Evolutionary conservation across 163 green algal genomes (phyloP).

Genomic region (Coccomyxa subellipsoidea): DNA sequence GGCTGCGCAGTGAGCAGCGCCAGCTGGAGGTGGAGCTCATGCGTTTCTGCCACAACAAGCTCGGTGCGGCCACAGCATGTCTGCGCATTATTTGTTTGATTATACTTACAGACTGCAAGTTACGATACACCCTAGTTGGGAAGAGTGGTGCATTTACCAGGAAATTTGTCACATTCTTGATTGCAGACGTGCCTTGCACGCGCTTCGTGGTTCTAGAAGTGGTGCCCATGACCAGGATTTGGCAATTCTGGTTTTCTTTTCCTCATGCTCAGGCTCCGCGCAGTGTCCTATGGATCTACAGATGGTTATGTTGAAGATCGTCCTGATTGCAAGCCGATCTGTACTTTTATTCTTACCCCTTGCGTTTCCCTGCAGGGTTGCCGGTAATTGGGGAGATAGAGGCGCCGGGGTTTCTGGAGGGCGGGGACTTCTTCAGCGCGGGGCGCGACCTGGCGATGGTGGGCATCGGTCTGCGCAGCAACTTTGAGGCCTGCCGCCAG

Average conservation of each 20-base stretch:
- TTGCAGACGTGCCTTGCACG: too few species aligned
- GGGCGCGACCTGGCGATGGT: constrained; percentile 69
- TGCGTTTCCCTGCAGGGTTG: constrained; percentile 57
- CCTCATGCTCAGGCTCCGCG: too few species aligned
- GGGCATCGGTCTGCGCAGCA: constrained; percentile 89
- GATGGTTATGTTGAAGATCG: too few species aligned
- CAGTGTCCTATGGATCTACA: too few species aligned
- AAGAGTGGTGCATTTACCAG: too few species aligned
- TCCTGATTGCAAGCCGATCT: too few species aligned
- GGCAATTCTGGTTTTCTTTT: too few species aligned
- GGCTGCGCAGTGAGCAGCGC: constrained; percentile 76
- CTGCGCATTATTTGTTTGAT: neutral
- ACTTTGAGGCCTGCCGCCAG: constrained; percentile 75
- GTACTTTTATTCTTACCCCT: neutral
- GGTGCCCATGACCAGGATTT: too few species aligned
- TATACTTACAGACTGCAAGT: neutral
- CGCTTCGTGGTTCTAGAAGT: too few species aligned
- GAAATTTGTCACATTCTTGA: too few species aligned
- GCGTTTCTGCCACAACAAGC: constrained; percentile 85
- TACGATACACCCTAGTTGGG: too few species aligned
- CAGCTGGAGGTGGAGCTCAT: constrained; percentile 88
- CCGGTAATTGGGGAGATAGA: constrained; percentile 71
- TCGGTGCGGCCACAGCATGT: constrained; percentile 51
- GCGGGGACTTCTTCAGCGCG: constrained; percentile 73
- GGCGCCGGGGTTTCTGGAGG: constrained; percentile 84